Evolutionary conservation across 192 early-diverging fungal species (phyloP).

Genomic region (Coemansia sp.): DNA sequence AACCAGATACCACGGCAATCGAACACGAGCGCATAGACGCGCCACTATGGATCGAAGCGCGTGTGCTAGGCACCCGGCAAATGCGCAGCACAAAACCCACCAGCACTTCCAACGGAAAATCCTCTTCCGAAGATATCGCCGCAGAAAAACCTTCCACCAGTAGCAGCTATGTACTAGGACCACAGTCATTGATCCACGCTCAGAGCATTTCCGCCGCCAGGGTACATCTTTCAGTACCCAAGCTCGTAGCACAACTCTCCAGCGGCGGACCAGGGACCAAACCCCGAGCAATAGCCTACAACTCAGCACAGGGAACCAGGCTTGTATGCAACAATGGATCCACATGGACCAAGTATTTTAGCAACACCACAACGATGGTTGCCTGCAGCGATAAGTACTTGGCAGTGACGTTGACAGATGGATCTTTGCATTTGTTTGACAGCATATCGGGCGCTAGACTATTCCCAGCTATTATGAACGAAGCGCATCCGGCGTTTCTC

Average conservation of each 20-base stretch:
- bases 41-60: conserved; percentile 43
- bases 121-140: background rate
- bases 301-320: background rate
- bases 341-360: conserved; percentile 21
- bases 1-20: background rate
- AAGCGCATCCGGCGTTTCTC: conserved; percentile 28
- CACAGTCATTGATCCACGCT: conserved; percentile 42
- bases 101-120: background rate
- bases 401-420: conserved; percentile 23
- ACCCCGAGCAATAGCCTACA: background rate
- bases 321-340: conserved; percentile 3
- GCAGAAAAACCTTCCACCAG: background rate
- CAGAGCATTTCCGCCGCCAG: conserved; percentile 37
- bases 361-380: conserved; percentile 5
- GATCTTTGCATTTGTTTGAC: conserved; percentile 39
- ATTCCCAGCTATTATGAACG: conserved; percentile 21
- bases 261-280: background rate
- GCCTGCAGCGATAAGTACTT: conserved; percentile 9
- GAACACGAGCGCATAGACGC: conserved; percentile 18
- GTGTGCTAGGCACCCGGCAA: conserved; percentile 26
- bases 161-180: conserved; percentile 15
- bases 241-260: conserved; percentile 26
- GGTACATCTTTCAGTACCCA: conserved; percentile 37
- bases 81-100: background rate
- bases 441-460: conserved; percentile 32